Percentiles rank a stretch among this genome's conserved stretches.
Conservation (phyloP, 306 rosid species). For the Rosa lucieae region DNA sequence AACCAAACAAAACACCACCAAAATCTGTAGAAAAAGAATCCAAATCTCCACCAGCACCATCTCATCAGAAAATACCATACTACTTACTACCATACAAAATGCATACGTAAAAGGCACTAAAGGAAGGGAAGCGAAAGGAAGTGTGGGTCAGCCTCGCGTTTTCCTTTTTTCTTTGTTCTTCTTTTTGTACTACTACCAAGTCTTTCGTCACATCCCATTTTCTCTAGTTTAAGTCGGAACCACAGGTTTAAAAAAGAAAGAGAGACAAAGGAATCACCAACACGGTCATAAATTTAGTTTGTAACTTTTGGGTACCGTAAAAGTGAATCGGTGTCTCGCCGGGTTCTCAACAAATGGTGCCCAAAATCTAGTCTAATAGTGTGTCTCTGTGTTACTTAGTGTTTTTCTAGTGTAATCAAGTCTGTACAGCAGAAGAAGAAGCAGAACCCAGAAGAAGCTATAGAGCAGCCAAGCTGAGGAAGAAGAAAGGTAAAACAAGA, state of each 20-base stretch:
- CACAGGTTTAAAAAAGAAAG: constrained; percentile 54
- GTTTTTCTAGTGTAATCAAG: constrained; percentile 38
- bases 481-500: constrained; percentile 22
- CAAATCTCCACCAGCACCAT: constrained; percentile 16
- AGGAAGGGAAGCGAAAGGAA: constrained; percentile 35
- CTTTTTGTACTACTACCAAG: constrained; percentile 45
- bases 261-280: constrained; percentile 32
- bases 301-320: constrained; percentile 48
- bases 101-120: constrained; percentile 68
- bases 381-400: constrained; percentile 2
- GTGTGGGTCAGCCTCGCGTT: constrained; percentile 41
- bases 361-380: constrained; percentile 37
- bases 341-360: constrained; percentile 16
- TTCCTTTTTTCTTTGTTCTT: constrained; percentile 42
- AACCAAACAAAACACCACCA: constrained; percentile 38
- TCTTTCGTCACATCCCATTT: constrained; percentile 28
- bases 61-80: constrained; percentile 56
- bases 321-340: constrained; percentile 6
- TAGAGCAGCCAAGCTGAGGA: constrained; percentile 1
- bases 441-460: constrained; percentile 14
- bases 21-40: constrained; percentile 57
- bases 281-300: constrained; percentile 39
- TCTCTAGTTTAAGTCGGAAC: constrained; percentile 62
- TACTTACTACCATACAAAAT: constrained; percentile 82
- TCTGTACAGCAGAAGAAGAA: constrained; percentile 68